Conservation (phyloP, 306 rosid genomes). For the Medicago truncatula region MtrunA17r5.0-ANR NC_053042.1:44535001-44535500, state of each 20-base stretch:
- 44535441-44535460: no score
- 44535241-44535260: slow-evolving; percentile 14
- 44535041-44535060: slow-evolving; percentile 46
- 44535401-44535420: neutral
- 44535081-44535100: slow-evolving; percentile 36
- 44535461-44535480: no score
- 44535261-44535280: slow-evolving; percentile 30
- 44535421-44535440: no score
- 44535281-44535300: neutral
- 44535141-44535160: slow-evolving; percentile 28
- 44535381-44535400: neutral
- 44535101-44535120: slow-evolving; percentile 36
- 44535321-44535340: slow-evolving; percentile 47
- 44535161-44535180: slow-evolving; percentile 42
- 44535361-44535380: slow-evolving; percentile 28
- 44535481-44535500: no score
- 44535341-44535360: slow-evolving; percentile 7
- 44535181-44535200: slow-evolving; percentile 6
- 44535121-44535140: slow-evolving; percentile 3
- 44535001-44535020: slow-evolving; percentile 52
- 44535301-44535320: slow-evolving; percentile 26
- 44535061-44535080: slow-evolving; percentile 63
- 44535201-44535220: no score
- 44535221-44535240: neutral
- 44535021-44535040: slow-evolving; percentile 47